These are phyloP conservation scores for Passiflora organensis DNA, from an alignment of 345 rosid genomes.

Conservation along the genomic window DNA sequence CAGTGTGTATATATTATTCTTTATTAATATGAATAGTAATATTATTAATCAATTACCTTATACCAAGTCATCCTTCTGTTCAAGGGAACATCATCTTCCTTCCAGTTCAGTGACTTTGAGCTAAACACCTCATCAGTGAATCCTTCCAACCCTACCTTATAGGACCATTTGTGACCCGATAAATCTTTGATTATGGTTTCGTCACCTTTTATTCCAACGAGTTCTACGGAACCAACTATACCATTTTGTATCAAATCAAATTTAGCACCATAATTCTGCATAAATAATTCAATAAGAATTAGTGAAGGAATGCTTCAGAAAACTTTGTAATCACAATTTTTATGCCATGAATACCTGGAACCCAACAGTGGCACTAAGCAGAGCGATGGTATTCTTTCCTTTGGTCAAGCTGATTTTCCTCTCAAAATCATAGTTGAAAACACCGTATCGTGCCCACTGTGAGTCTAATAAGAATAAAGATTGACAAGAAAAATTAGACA, in stretches of 20 bases:
- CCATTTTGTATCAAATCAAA: constrained; percentile 11
- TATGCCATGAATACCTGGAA: background rate
- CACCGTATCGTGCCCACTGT: constrained; percentile 6
- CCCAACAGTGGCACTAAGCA: constrained; percentile 21
- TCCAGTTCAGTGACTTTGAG: background rate
- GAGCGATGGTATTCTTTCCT: constrained; percentile 5
- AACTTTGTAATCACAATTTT: too few relatives aligned
- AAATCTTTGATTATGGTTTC: constrained; percentile 3
- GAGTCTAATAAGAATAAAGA: constrained; percentile 8
- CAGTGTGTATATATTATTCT: background rate
- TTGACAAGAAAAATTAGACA: too few relatives aligned
- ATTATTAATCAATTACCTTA: constrained; percentile 14
- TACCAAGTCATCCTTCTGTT: constrained; percentile 17
- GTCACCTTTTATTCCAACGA: constrained; percentile 1
- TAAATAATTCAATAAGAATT: background rate
- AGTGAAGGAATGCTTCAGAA: too few relatives aligned
- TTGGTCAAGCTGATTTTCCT: background rate
- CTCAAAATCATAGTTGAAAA: background rate
- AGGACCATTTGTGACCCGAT: constrained; percentile 7
- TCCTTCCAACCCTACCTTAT: constrained; percentile 4
- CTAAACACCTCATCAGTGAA: background rate
- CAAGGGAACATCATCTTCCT: background rate
- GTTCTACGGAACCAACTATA: constrained; percentile 11
- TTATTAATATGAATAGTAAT: too few relatives aligned
- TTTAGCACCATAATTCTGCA: constrained; percentile 12